These are phyloP conservation scores for Gentiana macrophylla DNA, from an alignment of 257 asterid species.

Conservation along the genomic window DNA sequence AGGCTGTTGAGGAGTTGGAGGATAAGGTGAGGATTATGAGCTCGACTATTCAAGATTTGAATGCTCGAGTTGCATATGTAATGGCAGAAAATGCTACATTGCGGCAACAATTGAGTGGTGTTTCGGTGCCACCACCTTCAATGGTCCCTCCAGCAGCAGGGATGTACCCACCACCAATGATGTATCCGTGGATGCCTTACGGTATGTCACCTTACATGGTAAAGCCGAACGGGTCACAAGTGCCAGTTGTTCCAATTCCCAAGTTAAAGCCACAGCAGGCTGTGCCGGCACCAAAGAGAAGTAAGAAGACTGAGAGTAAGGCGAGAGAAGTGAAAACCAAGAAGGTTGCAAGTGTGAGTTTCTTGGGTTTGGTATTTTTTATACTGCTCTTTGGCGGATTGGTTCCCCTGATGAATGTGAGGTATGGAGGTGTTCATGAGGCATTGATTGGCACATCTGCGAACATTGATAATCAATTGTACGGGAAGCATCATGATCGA, in stretches of 20 bases:
- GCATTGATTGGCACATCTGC: slow-evolving; percentile 35
- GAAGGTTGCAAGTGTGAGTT: slow-evolving; percentile 89
- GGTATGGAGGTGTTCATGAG: slow-evolving; percentile 58
- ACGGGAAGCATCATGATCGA: slow-evolving; percentile 49
- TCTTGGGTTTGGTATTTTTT: slow-evolving; percentile 71
- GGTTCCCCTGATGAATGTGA: slow-evolving; percentile 70
- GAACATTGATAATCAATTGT: slow-evolving; percentile 28
- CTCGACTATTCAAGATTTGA: slow-evolving; percentile 88
- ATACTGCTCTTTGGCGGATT: slow-evolving; percentile 76
- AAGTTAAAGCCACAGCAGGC: slow-evolving; percentile 67
- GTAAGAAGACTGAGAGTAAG: slow-evolving; percentile 54
- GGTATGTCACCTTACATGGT: slow-evolving; percentile 64
- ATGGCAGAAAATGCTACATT: slow-evolving; percentile 77
- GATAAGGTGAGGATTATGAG: slow-evolving; percentile 85
- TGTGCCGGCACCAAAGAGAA: slow-evolving; percentile 37
- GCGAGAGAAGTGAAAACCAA: slow-evolving; percentile 69
- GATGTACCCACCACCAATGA: slow-evolving; percentile 64
- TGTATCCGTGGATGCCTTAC: slow-evolving; percentile 94
- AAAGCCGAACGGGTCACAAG: slow-evolving; percentile 93
- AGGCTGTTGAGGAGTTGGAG: slow-evolving; percentile 90
- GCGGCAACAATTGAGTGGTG: slow-evolving; percentile 61
- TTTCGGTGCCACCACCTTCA: slow-evolving; percentile 34
- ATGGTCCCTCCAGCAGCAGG: slow-evolving; percentile 41
- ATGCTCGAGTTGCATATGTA: slow-evolving; percentile 57
- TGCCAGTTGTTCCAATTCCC: slow-evolving; percentile 91